A percentile compares a stretch with the other conserved stretches of the same genome.
These are phyloP conservation scores for Entomortierella chlamydospora DNA, from an alignment of 192 early-diverging fungal species.

Conservation along the genomic window DNA sequence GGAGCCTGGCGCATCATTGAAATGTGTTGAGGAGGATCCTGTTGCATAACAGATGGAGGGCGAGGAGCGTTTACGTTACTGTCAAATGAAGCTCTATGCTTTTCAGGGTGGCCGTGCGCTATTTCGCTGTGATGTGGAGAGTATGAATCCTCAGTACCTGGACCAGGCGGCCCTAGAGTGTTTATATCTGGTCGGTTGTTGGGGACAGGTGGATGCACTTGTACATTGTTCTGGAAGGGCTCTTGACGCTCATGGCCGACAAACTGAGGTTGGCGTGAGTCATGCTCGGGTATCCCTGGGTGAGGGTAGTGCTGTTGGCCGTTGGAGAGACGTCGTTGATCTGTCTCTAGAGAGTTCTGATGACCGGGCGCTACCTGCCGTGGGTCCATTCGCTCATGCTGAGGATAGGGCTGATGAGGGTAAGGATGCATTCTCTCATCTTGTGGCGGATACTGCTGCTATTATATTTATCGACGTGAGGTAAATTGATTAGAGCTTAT, in stretches of 20 bases:
- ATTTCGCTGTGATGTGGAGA: background rate
- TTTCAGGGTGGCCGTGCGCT: background rate
- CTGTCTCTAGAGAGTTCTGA: constrained; percentile 1
- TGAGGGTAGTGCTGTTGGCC: constrained; percentile 4
- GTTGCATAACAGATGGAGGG: background rate
- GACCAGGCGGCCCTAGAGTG: background rate
- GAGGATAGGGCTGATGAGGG: background rate
- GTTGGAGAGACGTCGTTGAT: background rate
- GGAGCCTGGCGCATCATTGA: background rate
- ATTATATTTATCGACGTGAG: background rate
- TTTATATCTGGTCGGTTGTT: background rate
- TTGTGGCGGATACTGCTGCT: constrained; percentile 11
- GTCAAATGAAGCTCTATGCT: constrained; percentile 2
- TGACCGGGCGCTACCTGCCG: background rate
- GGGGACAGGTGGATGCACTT: background rate
- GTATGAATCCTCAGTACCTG: background rate
- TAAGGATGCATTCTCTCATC: constrained; percentile 8
- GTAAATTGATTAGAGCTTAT: background rate
- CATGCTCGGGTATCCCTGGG: background rate
- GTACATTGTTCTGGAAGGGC: constrained; percentile 4
- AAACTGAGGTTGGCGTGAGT: constrained; percentile 3
- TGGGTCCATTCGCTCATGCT: constrained; percentile 10
- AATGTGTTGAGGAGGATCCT: background rate
- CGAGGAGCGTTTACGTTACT: background rate
- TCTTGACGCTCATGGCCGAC: constrained; percentile 13